phyloP scores from a whole-genome alignment of 306 rosid species.

The Cotoneaster glaucophyllus region DNA sequence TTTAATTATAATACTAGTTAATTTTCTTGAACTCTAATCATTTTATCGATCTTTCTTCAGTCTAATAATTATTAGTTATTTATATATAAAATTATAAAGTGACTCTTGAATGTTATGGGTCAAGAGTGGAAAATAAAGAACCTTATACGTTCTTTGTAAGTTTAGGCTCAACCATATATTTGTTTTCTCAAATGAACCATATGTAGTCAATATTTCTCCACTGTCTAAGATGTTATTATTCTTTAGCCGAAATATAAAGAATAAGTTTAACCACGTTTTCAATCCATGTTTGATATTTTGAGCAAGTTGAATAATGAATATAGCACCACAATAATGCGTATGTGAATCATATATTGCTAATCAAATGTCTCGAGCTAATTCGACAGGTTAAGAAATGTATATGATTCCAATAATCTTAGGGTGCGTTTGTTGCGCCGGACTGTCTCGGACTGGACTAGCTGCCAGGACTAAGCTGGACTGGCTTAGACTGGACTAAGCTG shows the following conservation, averaged over 20 bases:
- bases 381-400: background rate
- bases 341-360: background rate
- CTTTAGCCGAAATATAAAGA: background rate
- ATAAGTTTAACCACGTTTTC: background rate
- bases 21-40: no score
- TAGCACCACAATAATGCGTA: background rate
- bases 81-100: background rate
- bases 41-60: background rate
- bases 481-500: no score
- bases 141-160: background rate
- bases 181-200: background rate
- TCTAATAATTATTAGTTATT: background rate
- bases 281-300: background rate
- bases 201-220: background rate
- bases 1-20: no score
- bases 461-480: no score
- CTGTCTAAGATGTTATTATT: background rate
- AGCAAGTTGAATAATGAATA: background rate
- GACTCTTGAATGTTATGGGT: background rate
- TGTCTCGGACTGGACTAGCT: no score
- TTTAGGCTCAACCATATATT: conserved; percentile 3
- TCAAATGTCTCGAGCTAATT: background rate
- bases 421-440: no score
- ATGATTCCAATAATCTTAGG: no score
- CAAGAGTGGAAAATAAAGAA: conserved; percentile 1